Conservation (phyloP, 305 asterid genomes). For the Fraxinus albicans region DNA sequence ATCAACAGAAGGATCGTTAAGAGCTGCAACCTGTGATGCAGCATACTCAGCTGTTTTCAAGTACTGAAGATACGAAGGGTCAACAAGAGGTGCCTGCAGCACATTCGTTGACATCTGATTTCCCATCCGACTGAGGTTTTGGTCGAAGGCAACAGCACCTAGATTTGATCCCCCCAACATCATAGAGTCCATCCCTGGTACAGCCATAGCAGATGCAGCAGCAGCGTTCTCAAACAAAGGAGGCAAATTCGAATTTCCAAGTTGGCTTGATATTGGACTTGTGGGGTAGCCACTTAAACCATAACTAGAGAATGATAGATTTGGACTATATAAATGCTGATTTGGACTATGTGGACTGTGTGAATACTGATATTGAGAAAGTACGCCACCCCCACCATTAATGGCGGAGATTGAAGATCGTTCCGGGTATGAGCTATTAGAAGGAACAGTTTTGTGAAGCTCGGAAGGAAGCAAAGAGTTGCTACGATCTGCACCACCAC, state of each 20-base stretch:
- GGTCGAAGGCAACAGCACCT: conserved; percentile 56
- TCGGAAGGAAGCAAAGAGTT: conserved; percentile 41
- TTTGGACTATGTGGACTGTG: conserved; percentile 1
- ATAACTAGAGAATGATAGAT: conserved; percentile 57
- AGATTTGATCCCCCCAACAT: conserved; percentile 66
- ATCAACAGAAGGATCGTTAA: conserved; percentile 70
- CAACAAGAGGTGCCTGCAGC: conserved; percentile 61
- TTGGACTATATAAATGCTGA: conserved; percentile 71
- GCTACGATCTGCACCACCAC: conserved; percentile 39
- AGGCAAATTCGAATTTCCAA: conserved; percentile 70
- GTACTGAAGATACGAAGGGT: conserved; percentile 84
- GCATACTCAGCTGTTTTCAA: conserved; percentile 68
- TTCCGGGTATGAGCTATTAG: conserved; percentile 50
- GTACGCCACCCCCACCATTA: conserved; percentile 54
- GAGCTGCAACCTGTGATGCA: conserved; percentile 74
- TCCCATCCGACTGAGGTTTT: conserved; percentile 61
- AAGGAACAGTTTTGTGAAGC: conserved; percentile 46
- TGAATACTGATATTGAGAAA: conserved; percentile 48
- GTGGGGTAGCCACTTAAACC: conserved; percentile 69
- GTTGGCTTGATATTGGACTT: conserved; percentile 77
- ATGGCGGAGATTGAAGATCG: conserved; percentile 47
- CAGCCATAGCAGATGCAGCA: conserved; percentile 83
- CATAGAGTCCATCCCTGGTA: conserved; percentile 82
- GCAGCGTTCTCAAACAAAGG: conserved; percentile 97
- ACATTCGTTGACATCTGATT: conserved; percentile 60